Percentiles rank a stretch among this genome's conserved stretches.
Evolutionary conservation across 2,329 filamentous ascomycete genomes (phyloP).

Genomic region (Talaromyces sp.): DNA sequence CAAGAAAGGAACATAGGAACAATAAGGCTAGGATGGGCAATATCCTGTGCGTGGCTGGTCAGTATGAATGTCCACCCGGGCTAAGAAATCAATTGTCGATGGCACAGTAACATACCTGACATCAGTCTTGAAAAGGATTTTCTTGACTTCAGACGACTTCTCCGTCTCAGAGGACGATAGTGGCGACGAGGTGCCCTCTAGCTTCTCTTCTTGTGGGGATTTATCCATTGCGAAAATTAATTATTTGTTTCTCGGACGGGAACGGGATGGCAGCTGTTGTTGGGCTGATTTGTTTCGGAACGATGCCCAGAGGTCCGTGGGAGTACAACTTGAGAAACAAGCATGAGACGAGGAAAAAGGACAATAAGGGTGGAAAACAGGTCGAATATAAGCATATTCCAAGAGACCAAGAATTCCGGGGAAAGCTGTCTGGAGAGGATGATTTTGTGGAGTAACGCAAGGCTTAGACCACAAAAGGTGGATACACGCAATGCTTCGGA

Average conservation of each 20-base stretch:
- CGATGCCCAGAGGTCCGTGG: background rate
- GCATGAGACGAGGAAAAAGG: background rate
- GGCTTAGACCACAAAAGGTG: background rate
- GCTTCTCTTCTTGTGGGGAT: constrained; percentile 22
- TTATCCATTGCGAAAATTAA: background rate
- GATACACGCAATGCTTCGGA: background rate
- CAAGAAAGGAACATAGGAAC: constrained; percentile 65
- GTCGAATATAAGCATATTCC: background rate
- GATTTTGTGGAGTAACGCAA: constrained; percentile 4
- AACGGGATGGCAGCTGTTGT: background rate
- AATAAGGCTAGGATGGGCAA: constrained; percentile 63
- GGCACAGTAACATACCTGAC: constrained; percentile 41
- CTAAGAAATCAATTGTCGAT: background rate
- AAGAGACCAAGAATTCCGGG: constrained; percentile 3
- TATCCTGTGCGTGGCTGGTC: constrained; percentile 46
- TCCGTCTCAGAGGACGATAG: constrained; percentile 28
- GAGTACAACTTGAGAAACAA: background rate
- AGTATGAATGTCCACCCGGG: background rate
- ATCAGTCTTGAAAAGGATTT: constrained; percentile 56
- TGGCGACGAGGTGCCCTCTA: constrained; percentile 27
- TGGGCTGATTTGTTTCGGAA: background rate
- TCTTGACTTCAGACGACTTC: constrained; percentile 32
- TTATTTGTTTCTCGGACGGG: background rate
- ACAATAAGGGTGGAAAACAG: background rate
- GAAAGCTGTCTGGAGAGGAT: background rate